Base-by-base conservation (phyloP, 1,284 basidiomycete species). In the Retiboletus flavoniger region DNA sequence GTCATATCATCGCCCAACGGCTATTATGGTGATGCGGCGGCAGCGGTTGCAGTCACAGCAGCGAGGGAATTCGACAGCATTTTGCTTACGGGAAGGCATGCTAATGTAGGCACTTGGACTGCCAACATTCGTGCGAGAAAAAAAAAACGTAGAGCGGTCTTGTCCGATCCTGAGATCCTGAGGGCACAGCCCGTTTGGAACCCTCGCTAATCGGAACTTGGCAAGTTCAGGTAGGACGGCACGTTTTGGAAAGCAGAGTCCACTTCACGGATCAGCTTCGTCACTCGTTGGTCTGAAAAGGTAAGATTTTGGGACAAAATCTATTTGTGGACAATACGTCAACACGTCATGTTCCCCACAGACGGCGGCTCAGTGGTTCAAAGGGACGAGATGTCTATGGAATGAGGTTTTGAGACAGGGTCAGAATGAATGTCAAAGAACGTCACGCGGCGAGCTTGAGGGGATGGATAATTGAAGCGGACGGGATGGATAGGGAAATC, bases 311-410 rank as follows among this genome's bases (percentile, higher is more conserved):
- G 35, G 43, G 42, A 47, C 43, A 36, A 40, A 45, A 54, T 53
- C 36, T 57, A 50, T 57, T 36, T 51, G 45, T 40, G 50, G 26
- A 48, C 8, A 52, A 53, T 63, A 63, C 64, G 64, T 63, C 7
- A 52, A 53, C 63, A 63, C 62, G 64, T 63, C 63, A 66, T 64
- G 58, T 50, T 61, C 55, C 58, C 58, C 59, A 55, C 63, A 60
- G 42, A 63, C 58, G 64, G 62, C 63, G 59, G 55, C 53, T 63
- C 44, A 43, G 47, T 47, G 36, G 48, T 46, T 41, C 58, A 28
- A 50, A 36, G 49, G 50, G 57, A 58, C 57, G 36, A 51, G 51
- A 35, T 32, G 16, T 6, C n/a, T 19, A 21, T 61, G 50, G 43
- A 42, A 34, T 53, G 54, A 19, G 31, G 36, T 35, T 43, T 63